A percentile compares a stretch with the other conserved stretches of the same genome.
These are phyloP conservation scores for Didymella lethalis DNA, from an alignment of 2,329 filamentous ascomycete species.

Conservation along the genomic window DNA sequence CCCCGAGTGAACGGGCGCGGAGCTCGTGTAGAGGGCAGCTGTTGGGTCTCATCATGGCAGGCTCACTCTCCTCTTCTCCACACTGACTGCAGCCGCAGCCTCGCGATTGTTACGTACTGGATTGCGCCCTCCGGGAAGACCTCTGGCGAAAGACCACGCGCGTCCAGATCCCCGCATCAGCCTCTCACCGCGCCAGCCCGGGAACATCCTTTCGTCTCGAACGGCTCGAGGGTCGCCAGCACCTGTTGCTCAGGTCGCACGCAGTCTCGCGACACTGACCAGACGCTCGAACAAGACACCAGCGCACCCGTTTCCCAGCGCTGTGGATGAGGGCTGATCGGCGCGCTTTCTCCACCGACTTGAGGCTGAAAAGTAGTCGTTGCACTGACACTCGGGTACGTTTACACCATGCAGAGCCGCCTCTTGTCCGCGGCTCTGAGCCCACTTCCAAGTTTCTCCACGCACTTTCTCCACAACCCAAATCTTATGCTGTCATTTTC, in stretches of 20 bases:
- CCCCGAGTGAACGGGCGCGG: slow-evolving; percentile 12
- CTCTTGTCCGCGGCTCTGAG: slow-evolving; percentile 25
- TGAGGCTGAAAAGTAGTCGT: slow-evolving; percentile 49
- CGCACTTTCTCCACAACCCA: slow-evolving; percentile 25
- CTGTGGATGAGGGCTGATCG: slow-evolving; percentile 37
- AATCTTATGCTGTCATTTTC: slow-evolving; percentile 23
- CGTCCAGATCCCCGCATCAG: slow-evolving; percentile 22
- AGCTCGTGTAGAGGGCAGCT: slow-evolving; percentile 17
- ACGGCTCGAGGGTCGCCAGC: slow-evolving; percentile 10
- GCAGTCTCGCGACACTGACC: slow-evolving; percentile 13
- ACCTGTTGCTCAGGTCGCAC: slow-evolving; percentile 12
- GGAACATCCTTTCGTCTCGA: slow-evolving; percentile 17
- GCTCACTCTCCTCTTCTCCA: slow-evolving; percentile 7
- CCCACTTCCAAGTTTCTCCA: slow-evolving; percentile 26
- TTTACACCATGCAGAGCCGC: slow-evolving; percentile 49
- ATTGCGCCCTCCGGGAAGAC: slow-evolving; percentile 15
- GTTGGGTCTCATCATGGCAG: slow-evolving; percentile 6
- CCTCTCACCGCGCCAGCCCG: slow-evolving; percentile 23
- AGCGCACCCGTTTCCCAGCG: slow-evolving; percentile 5
- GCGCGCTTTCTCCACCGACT: slow-evolving; percentile 46
- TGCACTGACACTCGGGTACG: slow-evolving; percentile 50
- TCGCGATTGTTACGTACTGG: slow-evolving; percentile 20
- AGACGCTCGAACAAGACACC: slow-evolving; percentile 11
- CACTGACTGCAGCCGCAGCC: slow-evolving; percentile 13
- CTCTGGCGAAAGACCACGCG: slow-evolving; percentile 18